Base-by-base conservation (phyloP, 768 basidiomycete species). In the Megacollybia marginata region DNA sequence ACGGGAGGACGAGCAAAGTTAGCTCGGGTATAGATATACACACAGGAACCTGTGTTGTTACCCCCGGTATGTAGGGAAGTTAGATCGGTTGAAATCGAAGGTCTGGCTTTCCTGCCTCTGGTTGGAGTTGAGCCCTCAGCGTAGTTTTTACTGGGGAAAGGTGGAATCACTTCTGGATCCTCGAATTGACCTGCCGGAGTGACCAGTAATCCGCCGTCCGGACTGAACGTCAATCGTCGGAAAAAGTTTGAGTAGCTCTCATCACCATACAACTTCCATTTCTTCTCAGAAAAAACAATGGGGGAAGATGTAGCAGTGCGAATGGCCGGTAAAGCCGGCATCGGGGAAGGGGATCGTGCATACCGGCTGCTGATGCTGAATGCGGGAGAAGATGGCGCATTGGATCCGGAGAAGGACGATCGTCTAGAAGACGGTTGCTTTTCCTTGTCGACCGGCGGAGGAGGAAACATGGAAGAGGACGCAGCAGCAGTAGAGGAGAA, bases 101-200 rank as follows among this genome's bases (percentile, higher is more conserved):
- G 76, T 49, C 78, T 70, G 5, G 74, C 69, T 54, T 80, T 85
- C 53, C 82, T 70, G 20, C 85, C 83, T 51, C 83, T 71, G 31
- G 70, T 56, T 5, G 81, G 78, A 4, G 75, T 74, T 48, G 58
- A 60, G n/a, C 59, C 64, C 36, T 66, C 69, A 19, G 68, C 68
- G 31, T 62, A 66, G 54, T 63, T 65, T 38, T 46, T 28, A 5
- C 52, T 57, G 11, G 48, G 47, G 9, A 47, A 33, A 19, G 43
- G 44, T 48, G 73, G 61, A 12, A 70, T 65, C 28, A 82, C 81
- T 12, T 87, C 81, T 4, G 91, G 88, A 64, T 98, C 95, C 62
- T 98, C 94, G 59, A 96, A 97, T 61, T 95, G 90, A 1, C 96
- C 96, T 1, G 96, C 95, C 0, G 96, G 96, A 0, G 96, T 98